These are phyloP conservation scores for Mucor ambiguus DNA, from an alignment of 371 early-diverging fungal species.

Conservation along the genomic window DNA sequence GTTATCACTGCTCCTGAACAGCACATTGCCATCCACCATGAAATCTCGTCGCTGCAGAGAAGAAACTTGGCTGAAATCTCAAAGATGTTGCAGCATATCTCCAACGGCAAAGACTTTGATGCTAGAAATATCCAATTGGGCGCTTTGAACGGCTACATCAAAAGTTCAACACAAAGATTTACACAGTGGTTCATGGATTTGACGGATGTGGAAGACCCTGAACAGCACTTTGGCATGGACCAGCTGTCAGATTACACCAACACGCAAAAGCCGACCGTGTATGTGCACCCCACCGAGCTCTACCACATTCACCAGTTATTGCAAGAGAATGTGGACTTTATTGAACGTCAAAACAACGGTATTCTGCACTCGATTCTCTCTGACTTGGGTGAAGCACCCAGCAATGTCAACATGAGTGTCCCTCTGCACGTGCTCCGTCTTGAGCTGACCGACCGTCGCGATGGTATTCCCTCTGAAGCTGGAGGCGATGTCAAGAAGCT, in stretches of 20 bases:
- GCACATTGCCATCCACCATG: conserved; percentile 89
- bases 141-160: conserved; percentile 82
- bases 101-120: conserved; percentile 76
- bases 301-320: conserved; percentile 86
- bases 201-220: conserved; percentile 83
- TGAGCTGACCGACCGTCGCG: conserved; percentile 72
- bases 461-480: conserved; percentile 63
- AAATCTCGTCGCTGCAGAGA: conserved; percentile 84
- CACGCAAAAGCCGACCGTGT: conserved; percentile 86
- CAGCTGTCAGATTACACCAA: conserved; percentile 85
- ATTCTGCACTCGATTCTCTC: conserved; percentile 79
- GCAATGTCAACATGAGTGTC: conserved; percentile 46
- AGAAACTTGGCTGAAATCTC: conserved; percentile 96
- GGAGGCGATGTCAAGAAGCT: conserved; percentile 66
- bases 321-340: conserved; percentile 71
- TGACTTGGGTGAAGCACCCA: conserved; percentile 83
- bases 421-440: conserved; percentile 72
- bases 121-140: conserved; percentile 72
- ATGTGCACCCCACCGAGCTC: conserved; percentile 90
- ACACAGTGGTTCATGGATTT: conserved; percentile 76
- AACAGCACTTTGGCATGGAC: conserved; percentile 91
- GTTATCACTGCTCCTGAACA: conserved; percentile 97
- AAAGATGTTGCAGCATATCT: conserved; percentile 92
- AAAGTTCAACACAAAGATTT: conserved; percentile 72
- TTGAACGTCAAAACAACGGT: conserved; percentile 67